Conservation (phyloP, 495 filamentous ascomycete genomes). For the Aspergillus diversus region DNA sequence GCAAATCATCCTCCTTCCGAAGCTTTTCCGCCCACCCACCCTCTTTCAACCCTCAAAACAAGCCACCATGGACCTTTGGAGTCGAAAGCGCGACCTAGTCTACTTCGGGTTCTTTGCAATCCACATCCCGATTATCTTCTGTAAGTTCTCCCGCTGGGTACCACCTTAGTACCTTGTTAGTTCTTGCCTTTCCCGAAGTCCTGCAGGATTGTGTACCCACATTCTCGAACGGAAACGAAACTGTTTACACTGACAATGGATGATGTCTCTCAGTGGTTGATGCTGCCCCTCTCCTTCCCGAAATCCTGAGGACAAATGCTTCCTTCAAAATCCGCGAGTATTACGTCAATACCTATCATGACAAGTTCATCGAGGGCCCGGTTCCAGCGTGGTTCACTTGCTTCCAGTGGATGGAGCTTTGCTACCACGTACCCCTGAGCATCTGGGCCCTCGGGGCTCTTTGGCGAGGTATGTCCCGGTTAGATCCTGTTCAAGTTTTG, state of each 20-base stretch:
- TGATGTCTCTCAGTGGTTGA: constrained; percentile 59
- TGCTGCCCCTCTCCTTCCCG: constrained; percentile 66
- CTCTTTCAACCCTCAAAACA: neutral
- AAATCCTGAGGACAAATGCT: constrained; percentile 52
- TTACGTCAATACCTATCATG: constrained; percentile 71
- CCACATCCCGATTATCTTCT: constrained; percentile 68
- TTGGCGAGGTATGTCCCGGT: constrained; percentile 45
- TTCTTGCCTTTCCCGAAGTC: neutral
- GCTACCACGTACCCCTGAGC: constrained; percentile 70
- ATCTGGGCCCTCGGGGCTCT: constrained; percentile 64
- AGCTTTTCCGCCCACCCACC: constrained; percentile 1
- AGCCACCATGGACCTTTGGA: constrained; percentile 32
- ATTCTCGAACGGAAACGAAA: neutral
- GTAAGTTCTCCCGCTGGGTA: constrained; percentile 44
- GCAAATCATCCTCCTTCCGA: neutral
- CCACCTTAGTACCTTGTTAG: neutral
- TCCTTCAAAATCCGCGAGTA: constrained; percentile 55
- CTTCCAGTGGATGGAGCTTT: constrained; percentile 69
- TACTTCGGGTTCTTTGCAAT: constrained; percentile 74
- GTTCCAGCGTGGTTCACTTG: constrained; percentile 71
- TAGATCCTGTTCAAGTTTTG: too few relatives aligned
- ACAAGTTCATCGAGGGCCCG: constrained; percentile 70
- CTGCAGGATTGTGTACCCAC: neutral
- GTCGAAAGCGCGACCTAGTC: constrained; percentile 56
- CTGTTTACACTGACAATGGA: neutral